Evolutionary conservation across 225 moss, liverwort and hornwort species (phyloP), one percentile per base, ranked within the genome.

Genomic region (Polytrichum formosum): DNA sequence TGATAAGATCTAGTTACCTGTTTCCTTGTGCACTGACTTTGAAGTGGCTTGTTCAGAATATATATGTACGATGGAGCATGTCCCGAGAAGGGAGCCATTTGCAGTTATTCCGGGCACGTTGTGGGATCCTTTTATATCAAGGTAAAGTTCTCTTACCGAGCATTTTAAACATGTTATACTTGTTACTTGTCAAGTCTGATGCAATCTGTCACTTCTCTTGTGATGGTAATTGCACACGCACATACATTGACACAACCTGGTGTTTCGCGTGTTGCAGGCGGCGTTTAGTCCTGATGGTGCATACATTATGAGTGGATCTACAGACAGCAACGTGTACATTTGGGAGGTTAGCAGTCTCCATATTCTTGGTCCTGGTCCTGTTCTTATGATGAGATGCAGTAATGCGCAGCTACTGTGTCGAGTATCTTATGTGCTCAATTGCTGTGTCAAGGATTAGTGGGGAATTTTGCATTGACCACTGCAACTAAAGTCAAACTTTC

Each of bases 301-400:
- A 26, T 91, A 94, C 70, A 83, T 94, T 23, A 56, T 91, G 72
- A 92, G 94, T 73, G 98, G 94, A n/a, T 98, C 94, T n/a, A 83
- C 91, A 20, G 90, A 98, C 55, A 73, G 69, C 60, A 83, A 90
- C 17, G 91, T 84, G 6, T 94, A 90, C 74, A 61, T 91, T 37
- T 98, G 98, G 98, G 85, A 92, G 92, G 98, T 92, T 31, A 54
- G 68, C 65, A 73, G 9, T 68, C n/a, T 27, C 9, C 6, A 26
- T 13, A 35, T 64, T 53, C 28, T 18, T 72, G 2, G 27, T 2
- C 26, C 55, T 18, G 9, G 6, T 25, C 46, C 46, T 37, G 10
- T 46, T 46, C 46, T 13, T 46, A 4, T 16, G 46, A 46, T 46
- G 4, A 46, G 46, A 2, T 35, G 35, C 46, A 46, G 46, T 10